Base-by-base conservation (phyloP, 2,329 filamentous ascomycete genomes). In the Emergomyces orientalis region DNA sequence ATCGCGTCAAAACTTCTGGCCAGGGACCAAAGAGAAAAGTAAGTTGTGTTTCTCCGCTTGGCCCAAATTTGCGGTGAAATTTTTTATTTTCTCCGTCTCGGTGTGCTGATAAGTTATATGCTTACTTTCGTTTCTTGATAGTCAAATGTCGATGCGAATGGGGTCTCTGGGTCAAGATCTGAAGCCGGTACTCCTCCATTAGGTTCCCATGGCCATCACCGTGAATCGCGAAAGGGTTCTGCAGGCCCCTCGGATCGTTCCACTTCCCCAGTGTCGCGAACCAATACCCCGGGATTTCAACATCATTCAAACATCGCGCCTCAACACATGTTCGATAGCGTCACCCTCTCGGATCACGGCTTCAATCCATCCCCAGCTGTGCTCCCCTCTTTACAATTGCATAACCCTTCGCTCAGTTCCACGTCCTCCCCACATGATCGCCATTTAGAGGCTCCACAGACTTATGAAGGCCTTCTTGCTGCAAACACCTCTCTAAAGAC, bases 401-500 rank as follows among this genome's bases (percentile, higher is more conserved):
- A 80, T 64, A 80, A 83, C 66, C 81, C 82, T 7, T 88, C 86
- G 1, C 86, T 86, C 4, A 80, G 84, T 73, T 74, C 83, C 69
- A 74, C 81, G 65, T 77, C 86, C 70, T 77, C 86, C 70, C 69
- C 83, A 63, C 83, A 85, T 65, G 77, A 83, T 64, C 86, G 87
- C 57, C 82, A 86, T 66, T 79, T 87, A 62, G 89, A 92, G 63
- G 80, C 85, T 4, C 85, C 89, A 0, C 88, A 91, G 71, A 88
- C 87, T 2, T 91, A 90, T 73, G 90, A 96, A 71, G 87, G 89
- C 65, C 83, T 96, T 30, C 80, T 91, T 60, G 87, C 88, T 1
- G 85, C 88, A 65, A 96, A 96, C 74, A 89, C 89, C 5, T 88
- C 87, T 59, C 81, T 97, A n/a, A 96, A 95, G 78, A 99, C 94